Conservation (phyloP, 495 filamentous ascomycete species). For the Penicillium maclennaniae region DNA sequence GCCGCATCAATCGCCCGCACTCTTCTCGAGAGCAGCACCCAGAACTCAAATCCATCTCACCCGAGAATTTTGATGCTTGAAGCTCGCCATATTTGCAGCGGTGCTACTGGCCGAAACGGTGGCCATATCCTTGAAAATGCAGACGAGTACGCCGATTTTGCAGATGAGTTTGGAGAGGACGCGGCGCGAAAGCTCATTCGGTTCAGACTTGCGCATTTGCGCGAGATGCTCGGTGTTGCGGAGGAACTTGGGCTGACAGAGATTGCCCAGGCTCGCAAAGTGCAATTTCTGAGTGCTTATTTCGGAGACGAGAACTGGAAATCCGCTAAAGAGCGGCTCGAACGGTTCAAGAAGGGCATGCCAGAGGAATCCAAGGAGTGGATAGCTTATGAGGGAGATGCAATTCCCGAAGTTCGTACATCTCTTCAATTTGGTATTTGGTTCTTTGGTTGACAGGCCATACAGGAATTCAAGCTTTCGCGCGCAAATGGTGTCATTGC, state of each 20-base stretch:
- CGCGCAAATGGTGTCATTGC: slow-evolving; percentile 43
- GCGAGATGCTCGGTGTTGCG: slow-evolving; percentile 27
- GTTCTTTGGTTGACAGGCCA: neutral
- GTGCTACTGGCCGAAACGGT: slow-evolving; percentile 68
- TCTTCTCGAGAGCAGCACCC: slow-evolving; percentile 39
- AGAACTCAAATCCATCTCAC: slow-evolving; percentile 18
- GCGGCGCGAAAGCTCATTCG: slow-evolving; percentile 24
- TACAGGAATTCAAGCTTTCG: slow-evolving; percentile 36
- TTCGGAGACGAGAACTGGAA: slow-evolving; percentile 28
- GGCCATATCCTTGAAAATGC: slow-evolving; percentile 34
- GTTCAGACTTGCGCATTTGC: slow-evolving; percentile 32
- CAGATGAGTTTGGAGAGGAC: slow-evolving; percentile 19
- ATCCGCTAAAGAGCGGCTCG: slow-evolving; percentile 17
- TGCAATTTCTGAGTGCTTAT: slow-evolving; percentile 31
- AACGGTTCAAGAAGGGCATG: slow-evolving; percentile 28
- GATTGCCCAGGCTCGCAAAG: slow-evolving; percentile 26
- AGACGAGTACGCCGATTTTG: slow-evolving; percentile 27
- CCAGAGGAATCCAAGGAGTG: slow-evolving; percentile 29
- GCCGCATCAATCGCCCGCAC: slow-evolving; percentile 63
- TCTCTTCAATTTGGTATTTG: neutral
- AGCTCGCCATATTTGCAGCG: slow-evolving; percentile 72
- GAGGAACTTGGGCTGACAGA: slow-evolving; percentile 26
- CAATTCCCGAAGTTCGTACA: slow-evolving; percentile 24
- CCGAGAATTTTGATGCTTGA: slow-evolving; percentile 67
- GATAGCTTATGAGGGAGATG: slow-evolving; percentile 19